Conservation (phyloP, 2,329 filamentous ascomycete genomes). For the Aureobasidium mangrovei region DNA sequence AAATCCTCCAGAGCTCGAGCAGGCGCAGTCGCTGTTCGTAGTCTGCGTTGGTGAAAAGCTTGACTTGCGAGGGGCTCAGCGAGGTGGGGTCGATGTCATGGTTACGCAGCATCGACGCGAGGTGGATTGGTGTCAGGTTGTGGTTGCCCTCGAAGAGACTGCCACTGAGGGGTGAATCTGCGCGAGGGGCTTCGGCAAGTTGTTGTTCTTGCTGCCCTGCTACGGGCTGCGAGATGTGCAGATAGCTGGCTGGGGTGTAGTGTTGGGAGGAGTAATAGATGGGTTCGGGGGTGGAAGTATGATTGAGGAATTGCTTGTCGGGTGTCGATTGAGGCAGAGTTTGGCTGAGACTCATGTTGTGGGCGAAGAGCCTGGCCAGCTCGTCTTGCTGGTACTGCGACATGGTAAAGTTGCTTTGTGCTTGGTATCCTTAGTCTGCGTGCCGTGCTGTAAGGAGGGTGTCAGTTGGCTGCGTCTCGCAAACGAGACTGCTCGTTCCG, state of each 20-base stretch:
- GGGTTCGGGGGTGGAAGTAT: constrained; percentile 33
- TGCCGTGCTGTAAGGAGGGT: constrained; percentile 34
- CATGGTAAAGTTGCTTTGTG: constrained; percentile 34
- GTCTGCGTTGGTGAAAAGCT: constrained; percentile 69
- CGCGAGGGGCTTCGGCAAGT: constrained; percentile 20
- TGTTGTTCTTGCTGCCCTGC: constrained; percentile 24
- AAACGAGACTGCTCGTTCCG: constrained; percentile 21
- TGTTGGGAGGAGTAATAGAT: constrained; percentile 58
- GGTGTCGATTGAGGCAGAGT: constrained; percentile 20
- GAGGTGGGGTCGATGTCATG: constrained; percentile 61
- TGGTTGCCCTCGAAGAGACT: constrained; percentile 25
- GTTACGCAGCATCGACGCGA: constrained; percentile 49
- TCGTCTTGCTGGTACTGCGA: constrained; percentile 62
- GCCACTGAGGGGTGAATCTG: constrained; percentile 1
- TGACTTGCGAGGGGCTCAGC: constrained; percentile 65
- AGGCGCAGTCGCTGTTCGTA: constrained; percentile 63
- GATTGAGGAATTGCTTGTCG: constrained; percentile 27
- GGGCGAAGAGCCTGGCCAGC: constrained; percentile 68
- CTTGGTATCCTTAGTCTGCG: constrained; percentile 24
- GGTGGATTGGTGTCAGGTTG: constrained; percentile 33
- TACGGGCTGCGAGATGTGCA: constrained; percentile 36
- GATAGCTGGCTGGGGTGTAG: constrained; percentile 72
- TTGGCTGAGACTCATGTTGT: constrained; percentile 57
- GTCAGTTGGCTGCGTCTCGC: constrained; percentile 10
- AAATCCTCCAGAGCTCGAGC: constrained; percentile 78